Base-by-base conservation (phyloP, 225 moss, liverwort and hornwort species). In the Sphagnum tenellum region DNA sequence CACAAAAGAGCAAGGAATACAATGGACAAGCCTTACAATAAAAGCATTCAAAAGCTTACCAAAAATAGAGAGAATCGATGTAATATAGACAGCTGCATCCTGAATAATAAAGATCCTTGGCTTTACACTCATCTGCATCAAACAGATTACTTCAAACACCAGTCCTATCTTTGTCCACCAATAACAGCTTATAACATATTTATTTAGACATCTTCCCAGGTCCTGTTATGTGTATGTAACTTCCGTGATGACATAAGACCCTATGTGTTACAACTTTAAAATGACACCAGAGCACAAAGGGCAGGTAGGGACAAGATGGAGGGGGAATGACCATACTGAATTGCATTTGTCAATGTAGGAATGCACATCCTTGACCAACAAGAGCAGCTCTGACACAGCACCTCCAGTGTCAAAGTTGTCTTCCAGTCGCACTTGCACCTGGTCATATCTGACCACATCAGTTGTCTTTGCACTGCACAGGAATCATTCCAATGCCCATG, bases 391-490 rank as follows among this genome's bases (percentile, higher is more conserved):
- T 44, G 72, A 29, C 60, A 98, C 66, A 65, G 90, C 90, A 70
- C 92, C 92, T 56, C 83, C 77, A 48, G 96, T 92, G 70, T 90
- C 86, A 60, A 92, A 92, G 64, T 98, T 92, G 76, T 98, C 96
- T 69, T 92, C 92, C n/a, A 98, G 67, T 12, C 76, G 68, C 60
- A 86, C 77, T 59, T 71, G 85, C 69, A 95, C 82, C 91, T 94
- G 66, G 54, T 57, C 48, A 50, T 51, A 67, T 12, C 54, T 9
- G 51, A 4, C 49, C 8, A n/a, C 14, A 5, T 11, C 64, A 44
- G 57, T 72, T 47, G 9, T 8, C 14, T 29, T 29, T 29, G 29
- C 29, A 29, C 29, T 1, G 29, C 29, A 29, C 1, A 29, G 1
- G 29, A 29, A 29, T 29, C 29, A 29, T 29, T 29, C 29, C 29